Conservation (phyloP, 2,329 filamentous ascomycete species). For the Aureobasidium sp. region DNA sequence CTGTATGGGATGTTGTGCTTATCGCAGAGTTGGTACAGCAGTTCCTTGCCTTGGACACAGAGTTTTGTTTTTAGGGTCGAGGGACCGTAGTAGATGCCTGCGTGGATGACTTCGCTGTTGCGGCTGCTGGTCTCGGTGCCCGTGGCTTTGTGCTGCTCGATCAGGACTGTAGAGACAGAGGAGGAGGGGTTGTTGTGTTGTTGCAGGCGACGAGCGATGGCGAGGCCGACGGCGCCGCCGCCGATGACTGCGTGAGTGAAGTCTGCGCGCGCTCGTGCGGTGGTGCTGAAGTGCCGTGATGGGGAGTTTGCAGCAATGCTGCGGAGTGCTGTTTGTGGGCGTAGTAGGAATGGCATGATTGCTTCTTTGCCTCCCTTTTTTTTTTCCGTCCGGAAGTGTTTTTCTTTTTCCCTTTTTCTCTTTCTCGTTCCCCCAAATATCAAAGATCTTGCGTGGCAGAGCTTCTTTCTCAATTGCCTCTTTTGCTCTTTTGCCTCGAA, state of each 20-base stretch:
- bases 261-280: constrained; percentile 38
- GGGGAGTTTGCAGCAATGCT: not conserved
- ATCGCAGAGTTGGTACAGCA: constrained; percentile 72
- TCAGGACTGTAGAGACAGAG: constrained; percentile 57
- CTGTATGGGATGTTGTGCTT: constrained; percentile 58
- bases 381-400: too few relatives aligned
- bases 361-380: not conserved
- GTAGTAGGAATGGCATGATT: not conserved
- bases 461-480: not conserved
- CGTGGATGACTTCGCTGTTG: constrained; percentile 95
- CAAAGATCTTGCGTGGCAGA: not conserved
- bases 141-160: constrained; percentile 66
- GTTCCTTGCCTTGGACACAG: constrained; percentile 66
- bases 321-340: not conserved
- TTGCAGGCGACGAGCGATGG: constrained; percentile 66
- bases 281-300: constrained; percentile 35
- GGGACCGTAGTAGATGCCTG: constrained; percentile 80
- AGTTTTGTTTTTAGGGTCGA: constrained; percentile 71
- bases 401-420: too few relatives aligned
- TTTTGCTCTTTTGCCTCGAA: not conserved
- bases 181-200: constrained; percentile 17
- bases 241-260: constrained; percentile 61
- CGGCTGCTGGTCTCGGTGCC: constrained; percentile 83
- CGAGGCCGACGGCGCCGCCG: constrained; percentile 68
- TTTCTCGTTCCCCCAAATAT: too few relatives aligned